Evolutionary conservation across 345 rosid genomes (phyloP).

Genomic region (Murraya koenigii): DNA sequence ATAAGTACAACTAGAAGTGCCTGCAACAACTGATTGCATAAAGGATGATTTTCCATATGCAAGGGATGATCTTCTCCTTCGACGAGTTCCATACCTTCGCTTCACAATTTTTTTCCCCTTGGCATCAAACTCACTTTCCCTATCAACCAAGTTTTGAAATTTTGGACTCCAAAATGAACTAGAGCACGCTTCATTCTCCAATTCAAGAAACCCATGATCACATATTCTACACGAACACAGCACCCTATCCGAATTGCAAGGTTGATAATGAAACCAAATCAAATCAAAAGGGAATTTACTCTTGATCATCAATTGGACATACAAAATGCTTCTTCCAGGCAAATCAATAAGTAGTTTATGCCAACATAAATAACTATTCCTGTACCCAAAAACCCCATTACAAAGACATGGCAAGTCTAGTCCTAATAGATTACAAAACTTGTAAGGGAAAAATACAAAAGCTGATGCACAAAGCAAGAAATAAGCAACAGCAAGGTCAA

Average conservation of each 20-base stretch:
- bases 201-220: conserved; percentile 19
- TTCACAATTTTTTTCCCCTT: conserved; percentile 46
- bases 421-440: conserved; percentile 43
- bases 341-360: conserved; percentile 48
- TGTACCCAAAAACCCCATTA: conserved; percentile 47
- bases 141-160: conserved; percentile 28
- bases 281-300: conserved; percentile 42
- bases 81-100: conserved; percentile 36
- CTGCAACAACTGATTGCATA: conserved; percentile 20
- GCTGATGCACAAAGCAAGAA: conserved; percentile 59
- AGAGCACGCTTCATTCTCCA: conserved; percentile 29
- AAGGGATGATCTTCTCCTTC: conserved; percentile 40
- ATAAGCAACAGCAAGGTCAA: conserved; percentile 62
- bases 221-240: conserved; percentile 11
- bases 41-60: conserved; percentile 33
- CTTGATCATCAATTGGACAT: conserved; percentile 44
- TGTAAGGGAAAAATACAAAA: conserved; percentile 43
- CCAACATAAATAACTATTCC: conserved; percentile 39
- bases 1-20: conserved; percentile 18
- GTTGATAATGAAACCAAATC: conserved; percentile 31
- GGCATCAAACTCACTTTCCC: conserved; percentile 36
- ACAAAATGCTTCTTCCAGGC: conserved; percentile 45
- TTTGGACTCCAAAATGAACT: conserved; percentile 27
- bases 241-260: conserved; percentile 16
- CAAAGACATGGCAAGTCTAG: conserved; percentile 61